phyloP scores from a whole-genome alignment of 257 asterid genomes.

The Mitragyna speciosa region DNA sequence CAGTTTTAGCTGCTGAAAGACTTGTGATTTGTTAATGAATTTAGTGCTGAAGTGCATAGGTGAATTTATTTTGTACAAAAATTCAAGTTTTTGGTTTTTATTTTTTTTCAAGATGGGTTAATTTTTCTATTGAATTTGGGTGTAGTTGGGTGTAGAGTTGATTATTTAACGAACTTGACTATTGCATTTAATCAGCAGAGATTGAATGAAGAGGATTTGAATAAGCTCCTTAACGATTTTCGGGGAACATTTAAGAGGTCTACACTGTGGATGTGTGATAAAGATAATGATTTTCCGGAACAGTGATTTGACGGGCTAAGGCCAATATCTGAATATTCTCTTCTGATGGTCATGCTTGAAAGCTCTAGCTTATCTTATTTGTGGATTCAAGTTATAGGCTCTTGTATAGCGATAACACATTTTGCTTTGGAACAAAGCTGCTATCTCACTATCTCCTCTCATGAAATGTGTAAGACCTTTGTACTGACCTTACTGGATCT shows the following conservation, averaged over 20 bases:
- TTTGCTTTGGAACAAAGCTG: neutral
- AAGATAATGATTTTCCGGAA: neutral
- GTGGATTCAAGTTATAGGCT: neutral
- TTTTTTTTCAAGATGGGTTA: neutral
- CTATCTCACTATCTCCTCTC: neutral
- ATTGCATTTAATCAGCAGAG: neutral
- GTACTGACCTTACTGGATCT: neutral
- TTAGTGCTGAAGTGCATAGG: neutral
- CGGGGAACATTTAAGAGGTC: no score
- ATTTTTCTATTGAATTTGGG: neutral
- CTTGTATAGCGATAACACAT: neutral
- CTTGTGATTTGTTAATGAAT: neutral
- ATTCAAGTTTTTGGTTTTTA: neutral
- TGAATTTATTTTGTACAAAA: neutral
- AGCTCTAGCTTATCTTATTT: neutral
- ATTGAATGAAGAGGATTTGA: neutral
- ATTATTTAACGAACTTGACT: neutral
- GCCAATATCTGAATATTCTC: neutral
- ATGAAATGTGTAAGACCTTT: neutral
- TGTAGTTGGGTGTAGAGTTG: neutral
- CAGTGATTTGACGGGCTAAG: neutral
- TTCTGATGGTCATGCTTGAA: no score
- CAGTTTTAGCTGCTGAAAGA: neutral
- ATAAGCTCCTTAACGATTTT: neutral
- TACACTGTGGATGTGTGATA: neutral